These are phyloP conservation scores for Nicotiana attenuata DNA, from an alignment of 257 asterid genomes.

Conservation along the genomic window DNA sequence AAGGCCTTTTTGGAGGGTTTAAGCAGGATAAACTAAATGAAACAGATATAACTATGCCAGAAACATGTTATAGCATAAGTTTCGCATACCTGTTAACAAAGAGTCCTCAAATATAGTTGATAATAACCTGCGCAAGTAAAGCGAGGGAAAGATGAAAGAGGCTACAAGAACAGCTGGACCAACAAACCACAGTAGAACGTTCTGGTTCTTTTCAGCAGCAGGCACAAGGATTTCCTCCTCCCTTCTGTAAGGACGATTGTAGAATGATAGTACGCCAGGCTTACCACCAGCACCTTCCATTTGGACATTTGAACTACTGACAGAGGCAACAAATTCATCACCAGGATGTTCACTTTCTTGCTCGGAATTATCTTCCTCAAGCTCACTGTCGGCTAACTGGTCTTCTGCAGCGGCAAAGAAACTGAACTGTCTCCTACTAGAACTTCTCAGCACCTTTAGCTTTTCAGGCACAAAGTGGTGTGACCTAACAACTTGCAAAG, in stretches of 20 bases:
- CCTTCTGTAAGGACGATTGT: slow-evolving; percentile 29
- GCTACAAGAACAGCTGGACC: slow-evolving; percentile 90
- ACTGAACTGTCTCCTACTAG: slow-evolving; percentile 27
- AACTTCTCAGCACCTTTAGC: slow-evolving; percentile 23
- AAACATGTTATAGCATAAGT: slow-evolving; percentile 10
- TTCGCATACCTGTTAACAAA: slow-evolving; percentile 65
- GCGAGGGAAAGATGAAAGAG: slow-evolving; percentile 88
- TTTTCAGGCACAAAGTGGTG: slow-evolving; percentile 38
- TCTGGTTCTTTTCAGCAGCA: slow-evolving; percentile 31
- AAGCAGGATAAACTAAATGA: background rate
- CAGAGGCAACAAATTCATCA: slow-evolving; percentile 37
- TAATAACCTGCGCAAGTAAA: slow-evolving; percentile 77
- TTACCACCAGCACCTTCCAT: slow-evolving; percentile 57
- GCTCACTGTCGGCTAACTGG: slow-evolving; percentile 39
- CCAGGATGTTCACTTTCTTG: slow-evolving; percentile 35
- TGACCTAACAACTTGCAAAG: slow-evolving; percentile 40
- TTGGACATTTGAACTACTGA: slow-evolving; percentile 23
- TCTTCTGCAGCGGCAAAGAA: slow-evolving; percentile 51
- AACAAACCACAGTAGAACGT: slow-evolving; percentile 63
- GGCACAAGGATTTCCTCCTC: slow-evolving; percentile 36
- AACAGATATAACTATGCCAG: slow-evolving; percentile 2
- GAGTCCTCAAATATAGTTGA: slow-evolving; percentile 91
- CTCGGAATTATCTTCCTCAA: slow-evolving; percentile 39
- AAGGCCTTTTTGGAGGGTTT: background rate
- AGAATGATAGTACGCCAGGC: slow-evolving; percentile 83